A percentile compares a stretch with the other conserved stretches of the same genome.
Evolutionary conservation across 345 rosid genomes (phyloP).

Genomic region (Eucalyptus tenuipes): DNA sequence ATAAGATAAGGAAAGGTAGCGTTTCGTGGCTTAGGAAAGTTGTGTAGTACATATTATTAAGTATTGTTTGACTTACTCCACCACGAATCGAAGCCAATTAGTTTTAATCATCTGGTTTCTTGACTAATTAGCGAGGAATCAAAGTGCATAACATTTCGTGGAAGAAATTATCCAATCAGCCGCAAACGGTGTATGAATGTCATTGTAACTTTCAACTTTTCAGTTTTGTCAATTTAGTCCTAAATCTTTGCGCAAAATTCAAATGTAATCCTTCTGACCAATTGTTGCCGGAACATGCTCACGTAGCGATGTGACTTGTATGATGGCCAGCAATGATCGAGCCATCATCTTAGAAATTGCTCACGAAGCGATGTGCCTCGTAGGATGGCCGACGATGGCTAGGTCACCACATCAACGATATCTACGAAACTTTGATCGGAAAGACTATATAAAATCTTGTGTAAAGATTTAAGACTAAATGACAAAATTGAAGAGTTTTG

Average conservation of each 20-base stretch:
- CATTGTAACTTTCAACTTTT: neutral
- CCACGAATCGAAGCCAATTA: neutral
- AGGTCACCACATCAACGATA: fast-evolving
- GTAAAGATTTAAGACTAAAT: neutral
- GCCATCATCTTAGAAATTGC: neutral
- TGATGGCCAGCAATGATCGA: neutral
- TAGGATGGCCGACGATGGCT: fast-evolving
- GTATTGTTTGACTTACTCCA: neutral
- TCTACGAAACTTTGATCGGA: fast-evolving
- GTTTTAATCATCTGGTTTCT: neutral
- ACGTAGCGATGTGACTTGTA: fast-evolving
- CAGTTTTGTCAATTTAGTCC: fast-evolving
- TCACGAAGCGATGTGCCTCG: fast-evolving
- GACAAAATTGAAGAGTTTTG: neutral
- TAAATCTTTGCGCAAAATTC: fast-evolving
- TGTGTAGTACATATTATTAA: neutral
- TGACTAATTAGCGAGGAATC: neutral
- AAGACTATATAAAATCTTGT: fast-evolving
- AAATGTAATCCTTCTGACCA: fast-evolving
- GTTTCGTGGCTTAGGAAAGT: neutral
- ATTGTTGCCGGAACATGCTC: neutral
- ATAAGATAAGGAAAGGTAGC: neutral
- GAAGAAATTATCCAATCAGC: too few relatives aligned
- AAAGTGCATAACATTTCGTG: neutral
- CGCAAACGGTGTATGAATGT: neutral